Evolutionary conservation across 805 yeast genomes (phyloP).

Genomic region (Candida tibetensis): DNA sequence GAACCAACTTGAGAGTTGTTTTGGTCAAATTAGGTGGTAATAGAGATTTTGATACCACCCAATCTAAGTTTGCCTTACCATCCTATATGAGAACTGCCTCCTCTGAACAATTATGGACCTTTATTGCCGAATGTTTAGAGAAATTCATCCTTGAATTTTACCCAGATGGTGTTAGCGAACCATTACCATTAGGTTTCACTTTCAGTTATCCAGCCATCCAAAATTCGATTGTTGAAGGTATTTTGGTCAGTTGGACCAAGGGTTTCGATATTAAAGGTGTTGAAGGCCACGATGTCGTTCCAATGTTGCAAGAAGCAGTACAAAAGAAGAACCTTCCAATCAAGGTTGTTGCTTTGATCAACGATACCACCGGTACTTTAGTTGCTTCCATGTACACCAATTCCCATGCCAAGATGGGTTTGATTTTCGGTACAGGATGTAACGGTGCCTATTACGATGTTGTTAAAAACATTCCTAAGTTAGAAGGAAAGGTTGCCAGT

Average conservation of each 20-base stretch:
- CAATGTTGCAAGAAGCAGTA: slow-evolving; percentile 79
- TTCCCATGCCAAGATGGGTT: slow-evolving; percentile 86
- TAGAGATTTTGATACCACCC: slow-evolving; percentile 79
- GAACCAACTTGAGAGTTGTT: slow-evolving; percentile 93
- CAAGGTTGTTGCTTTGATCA: slow-evolving; percentile 85
- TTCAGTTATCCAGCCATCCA: slow-evolving; percentile 91
- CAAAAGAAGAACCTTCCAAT: slow-evolving; percentile 67
- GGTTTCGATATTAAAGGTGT: slow-evolving; percentile 93
- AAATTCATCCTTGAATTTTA: slow-evolving; percentile 63
- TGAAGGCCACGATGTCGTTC: slow-evolving; percentile 92
- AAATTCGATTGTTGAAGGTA: slow-evolving; percentile 76
- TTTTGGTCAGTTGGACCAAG: slow-evolving; percentile 95
- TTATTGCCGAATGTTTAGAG: slow-evolving; percentile 79
- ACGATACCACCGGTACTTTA: slow-evolving; percentile 95
- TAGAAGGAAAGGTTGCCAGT: slow-evolving; percentile 62
- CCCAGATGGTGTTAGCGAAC: slow-evolving; percentile 61
- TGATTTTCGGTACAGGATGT: slow-evolving; percentile 96
- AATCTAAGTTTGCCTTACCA: slow-evolving; percentile 83
- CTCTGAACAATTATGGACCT: slow-evolving; percentile 75
- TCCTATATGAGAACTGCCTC: slow-evolving; percentile 72
- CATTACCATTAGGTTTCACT: slow-evolving; percentile 79
- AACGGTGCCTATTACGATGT: slow-evolving; percentile 94
- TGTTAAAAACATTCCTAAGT: slow-evolving; percentile 71
- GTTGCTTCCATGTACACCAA: slow-evolving; percentile 94
- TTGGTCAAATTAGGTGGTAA: slow-evolving; percentile 81